These are phyloP conservation scores for Setaria italica DNA, from an alignment of 202 grass and related monocot species.

Conservation along the genomic window DNA sequence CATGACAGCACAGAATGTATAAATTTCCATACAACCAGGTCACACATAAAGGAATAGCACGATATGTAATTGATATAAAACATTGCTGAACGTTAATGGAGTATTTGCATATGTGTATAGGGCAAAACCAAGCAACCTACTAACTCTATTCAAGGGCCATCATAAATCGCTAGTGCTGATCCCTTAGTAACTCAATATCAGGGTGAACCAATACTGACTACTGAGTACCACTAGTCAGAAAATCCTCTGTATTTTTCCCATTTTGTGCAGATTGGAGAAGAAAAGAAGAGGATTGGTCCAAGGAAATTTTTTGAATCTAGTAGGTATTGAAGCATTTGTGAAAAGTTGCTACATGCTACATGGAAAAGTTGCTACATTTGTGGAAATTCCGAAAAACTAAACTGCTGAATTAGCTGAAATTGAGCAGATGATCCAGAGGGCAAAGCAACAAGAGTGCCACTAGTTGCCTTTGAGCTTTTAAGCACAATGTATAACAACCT, in stretches of 20 bases:
- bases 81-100: neutral
- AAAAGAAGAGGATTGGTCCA: neutral
- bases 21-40: neutral
- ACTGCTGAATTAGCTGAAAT: neutral
- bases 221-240: neutral
- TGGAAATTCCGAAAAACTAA: neutral
- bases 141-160: neutral
- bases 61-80: neutral
- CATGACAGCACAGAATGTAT: neutral
- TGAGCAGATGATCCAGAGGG: conserved; percentile 58
- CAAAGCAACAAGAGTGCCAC: conserved; percentile 71
- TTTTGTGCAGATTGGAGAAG: neutral
- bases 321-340: neutral
- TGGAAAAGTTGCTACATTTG: neutral
- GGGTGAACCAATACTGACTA: neutral
- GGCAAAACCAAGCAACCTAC: neutral
- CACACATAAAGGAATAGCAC: neutral
- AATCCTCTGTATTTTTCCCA: neutral
- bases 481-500: conserved; percentile 36
- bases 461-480: conserved; percentile 68
- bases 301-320: neutral
- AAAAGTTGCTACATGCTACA: neutral
- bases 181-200: neutral
- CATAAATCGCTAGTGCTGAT: neutral
- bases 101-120: neutral